A percentile compares a stretch with the other conserved stretches of the same genome.
Conservation (phyloP, 805 yeast genomes). For the Pichia sporocuriosa region DNA sequence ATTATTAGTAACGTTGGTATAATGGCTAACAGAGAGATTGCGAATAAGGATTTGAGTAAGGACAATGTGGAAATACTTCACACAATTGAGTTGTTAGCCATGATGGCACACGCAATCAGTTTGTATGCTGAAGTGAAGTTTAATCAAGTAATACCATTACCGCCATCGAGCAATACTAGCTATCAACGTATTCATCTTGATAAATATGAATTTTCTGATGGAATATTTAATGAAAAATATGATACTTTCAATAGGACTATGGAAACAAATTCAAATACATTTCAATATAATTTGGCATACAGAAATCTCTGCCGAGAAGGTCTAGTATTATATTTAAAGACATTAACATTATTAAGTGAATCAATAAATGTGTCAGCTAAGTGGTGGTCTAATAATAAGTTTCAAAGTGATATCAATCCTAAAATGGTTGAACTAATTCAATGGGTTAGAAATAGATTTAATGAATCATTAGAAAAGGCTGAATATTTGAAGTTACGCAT, state of each 20-base stretch:
- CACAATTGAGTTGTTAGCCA: slow-evolving; percentile 67
- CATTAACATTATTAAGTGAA: slow-evolving; percentile 70
- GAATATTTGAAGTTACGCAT: slow-evolving; percentile 59
- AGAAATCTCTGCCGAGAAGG: slow-evolving; percentile 76
- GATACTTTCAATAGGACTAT: no score
- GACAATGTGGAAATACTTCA: slow-evolving; percentile 30
- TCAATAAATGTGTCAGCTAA: slow-evolving; percentile 82
- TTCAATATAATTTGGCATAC: slow-evolving; percentile 50
- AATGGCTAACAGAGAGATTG: no score
- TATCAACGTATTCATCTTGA: slow-evolving; percentile 25
- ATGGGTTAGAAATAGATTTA: slow-evolving; percentile 85
- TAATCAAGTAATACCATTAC: slow-evolving; percentile 73
- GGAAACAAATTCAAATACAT: slow-evolving; percentile 23
- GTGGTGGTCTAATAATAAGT: slow-evolving; percentile 71
- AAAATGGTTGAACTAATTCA: slow-evolving; percentile 49
- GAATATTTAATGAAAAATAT: no score
- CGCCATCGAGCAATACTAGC: slow-evolving; percentile 37
- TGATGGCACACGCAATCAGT: slow-evolving; percentile 85
- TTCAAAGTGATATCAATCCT: slow-evolving; percentile 29
- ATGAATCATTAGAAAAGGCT: slow-evolving; percentile 84
- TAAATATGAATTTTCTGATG: no score
- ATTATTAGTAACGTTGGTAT: not conserved
- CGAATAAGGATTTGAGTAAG: not conserved
- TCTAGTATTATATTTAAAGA: slow-evolving; percentile 74
- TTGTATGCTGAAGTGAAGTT: slow-evolving; percentile 89